Evolutionary conservation across 148 eudicot species (phyloP).

Genomic region (Linanthus parryae): DNA sequence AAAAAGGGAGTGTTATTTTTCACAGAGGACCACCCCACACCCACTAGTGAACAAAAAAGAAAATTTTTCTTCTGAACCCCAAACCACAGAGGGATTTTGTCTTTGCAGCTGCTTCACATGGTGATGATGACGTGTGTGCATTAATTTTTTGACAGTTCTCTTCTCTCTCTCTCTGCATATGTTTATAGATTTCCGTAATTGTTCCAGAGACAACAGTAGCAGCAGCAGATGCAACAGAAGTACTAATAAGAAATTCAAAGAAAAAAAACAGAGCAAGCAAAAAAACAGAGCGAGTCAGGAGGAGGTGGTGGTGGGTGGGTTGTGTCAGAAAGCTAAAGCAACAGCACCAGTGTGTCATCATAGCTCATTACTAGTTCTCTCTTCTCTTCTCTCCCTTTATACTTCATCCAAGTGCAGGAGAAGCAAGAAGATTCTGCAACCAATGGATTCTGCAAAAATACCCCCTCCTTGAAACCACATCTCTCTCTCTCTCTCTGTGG

Average conservation of each 20-base stretch:
- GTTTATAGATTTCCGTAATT: neutral
- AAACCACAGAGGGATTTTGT: no score
- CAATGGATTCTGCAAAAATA: slow-evolving; percentile 1
- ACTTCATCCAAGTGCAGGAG: neutral
- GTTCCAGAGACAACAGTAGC: slow-evolving; percentile 4
- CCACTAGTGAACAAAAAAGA: no score
- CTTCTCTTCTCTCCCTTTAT: neutral
- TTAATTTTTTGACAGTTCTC: no score
- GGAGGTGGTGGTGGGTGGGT: neutral
- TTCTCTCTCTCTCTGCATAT: neutral
- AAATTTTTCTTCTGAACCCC: no score
- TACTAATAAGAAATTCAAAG: neutral
- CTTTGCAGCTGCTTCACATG: no score
- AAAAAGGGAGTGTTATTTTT: no score
- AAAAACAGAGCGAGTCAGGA: slow-evolving; percentile 5
- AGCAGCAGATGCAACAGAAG: neutral
- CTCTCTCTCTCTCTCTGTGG: neutral
- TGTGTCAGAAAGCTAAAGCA: neutral
- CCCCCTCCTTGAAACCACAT: no score
- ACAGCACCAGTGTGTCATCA: no score
- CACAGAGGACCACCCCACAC: no score
- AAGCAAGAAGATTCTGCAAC: slow-evolving; percentile 2
- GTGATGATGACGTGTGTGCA: no score
- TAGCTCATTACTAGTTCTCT: neutral
- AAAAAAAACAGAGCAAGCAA: slow-evolving; percentile 2